Conservation (phyloP, 371 early-diverging fungal species). For the Mortierella sp. region DNA sequence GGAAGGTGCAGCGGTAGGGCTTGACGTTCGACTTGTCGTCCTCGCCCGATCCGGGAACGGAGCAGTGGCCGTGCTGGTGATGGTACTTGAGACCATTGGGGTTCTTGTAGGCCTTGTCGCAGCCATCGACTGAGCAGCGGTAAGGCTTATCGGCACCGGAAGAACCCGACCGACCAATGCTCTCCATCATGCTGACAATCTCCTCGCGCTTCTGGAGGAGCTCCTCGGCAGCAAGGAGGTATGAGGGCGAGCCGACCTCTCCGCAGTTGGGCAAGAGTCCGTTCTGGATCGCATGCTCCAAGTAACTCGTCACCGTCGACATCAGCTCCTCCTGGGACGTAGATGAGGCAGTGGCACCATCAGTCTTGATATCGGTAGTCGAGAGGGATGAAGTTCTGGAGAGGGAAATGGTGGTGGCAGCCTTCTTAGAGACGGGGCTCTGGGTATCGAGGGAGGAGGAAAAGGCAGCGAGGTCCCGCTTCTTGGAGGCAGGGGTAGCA, state of each 20-base stretch:
- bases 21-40: slow-evolving; percentile 68
- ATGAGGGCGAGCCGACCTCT: slow-evolving; percentile 36
- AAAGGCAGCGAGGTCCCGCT: slow-evolving; percentile 45
- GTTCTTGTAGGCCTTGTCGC: slow-evolving; percentile 98
- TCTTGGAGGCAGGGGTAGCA: slow-evolving; percentile 20
- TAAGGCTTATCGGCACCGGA: slow-evolving; percentile 79
- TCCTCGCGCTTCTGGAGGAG: slow-evolving; percentile 57
- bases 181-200: slow-evolving; percentile 58
- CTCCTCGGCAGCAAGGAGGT: slow-evolving; percentile 43
- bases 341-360: neutral
- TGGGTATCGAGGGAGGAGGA: slow-evolving; percentile 52
- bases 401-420: slow-evolving; percentile 10
- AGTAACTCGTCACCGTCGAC: slow-evolving; percentile 46
- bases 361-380: neutral
- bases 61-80: slow-evolving; percentile 88
- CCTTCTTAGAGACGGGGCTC: slow-evolving; percentile 47
- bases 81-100: slow-evolving; percentile 98
- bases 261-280: slow-evolving; percentile 48
- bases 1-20: slow-evolving; percentile 90
- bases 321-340: slow-evolving; percentile 46
- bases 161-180: slow-evolving; percentile 43
- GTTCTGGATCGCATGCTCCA: slow-evolving; percentile 56
- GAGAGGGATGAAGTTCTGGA: neutral
- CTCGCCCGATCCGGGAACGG: slow-evolving; percentile 62
- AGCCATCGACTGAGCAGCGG: slow-evolving; percentile 85